These are phyloP conservation scores for Clarkia xantiana DNA, from an alignment of 345 rosid genomes.

Conservation along the genomic window DNA sequence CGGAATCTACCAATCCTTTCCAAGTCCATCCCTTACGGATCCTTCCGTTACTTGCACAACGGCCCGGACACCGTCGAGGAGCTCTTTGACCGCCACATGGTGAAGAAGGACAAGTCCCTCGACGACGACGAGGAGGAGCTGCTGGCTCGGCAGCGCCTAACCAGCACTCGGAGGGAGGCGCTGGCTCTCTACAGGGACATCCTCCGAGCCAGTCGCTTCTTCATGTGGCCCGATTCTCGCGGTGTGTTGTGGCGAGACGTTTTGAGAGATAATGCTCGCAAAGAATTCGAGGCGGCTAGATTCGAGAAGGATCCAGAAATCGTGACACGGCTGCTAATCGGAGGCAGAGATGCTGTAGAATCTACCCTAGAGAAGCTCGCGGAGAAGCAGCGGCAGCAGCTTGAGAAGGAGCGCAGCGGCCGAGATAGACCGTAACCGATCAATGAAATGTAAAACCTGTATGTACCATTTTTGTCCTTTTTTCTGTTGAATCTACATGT, in stretches of 20 bases:
- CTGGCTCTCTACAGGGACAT: constrained; percentile 73
- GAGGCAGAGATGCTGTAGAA: constrained; percentile 68
- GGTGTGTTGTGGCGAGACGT: constrained; percentile 69
- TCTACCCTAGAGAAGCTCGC: constrained; percentile 57
- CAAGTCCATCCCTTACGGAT: background rate
- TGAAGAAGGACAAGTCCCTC: constrained; percentile 40
- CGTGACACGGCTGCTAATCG: constrained; percentile 56
- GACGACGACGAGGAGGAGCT: constrained; percentile 53
- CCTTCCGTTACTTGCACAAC: constrained; percentile 25
- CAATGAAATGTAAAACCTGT: no score
- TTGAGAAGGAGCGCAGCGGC: constrained; percentile 31
- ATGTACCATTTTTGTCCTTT: no score
- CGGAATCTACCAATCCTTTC: constrained; percentile 12
- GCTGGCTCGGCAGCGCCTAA: constrained; percentile 38
- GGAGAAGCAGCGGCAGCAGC: constrained; percentile 59
- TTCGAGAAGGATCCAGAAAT: constrained; percentile 75
- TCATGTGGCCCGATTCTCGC: constrained; percentile 57
- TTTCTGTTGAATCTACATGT: no score
- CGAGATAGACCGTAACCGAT: constrained; percentile 6
- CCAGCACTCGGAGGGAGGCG: constrained; percentile 62
- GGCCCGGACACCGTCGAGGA: constrained; percentile 86
- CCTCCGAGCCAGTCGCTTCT: constrained; percentile 70
- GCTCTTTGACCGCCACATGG: constrained; percentile 60
- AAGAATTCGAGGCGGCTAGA: constrained; percentile 74
- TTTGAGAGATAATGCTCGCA: constrained; percentile 68